These are phyloP conservation scores for Pavlovales sp. DNA, from an alignment of 208 protist genomes.

Conservation along the genomic window DNA sequence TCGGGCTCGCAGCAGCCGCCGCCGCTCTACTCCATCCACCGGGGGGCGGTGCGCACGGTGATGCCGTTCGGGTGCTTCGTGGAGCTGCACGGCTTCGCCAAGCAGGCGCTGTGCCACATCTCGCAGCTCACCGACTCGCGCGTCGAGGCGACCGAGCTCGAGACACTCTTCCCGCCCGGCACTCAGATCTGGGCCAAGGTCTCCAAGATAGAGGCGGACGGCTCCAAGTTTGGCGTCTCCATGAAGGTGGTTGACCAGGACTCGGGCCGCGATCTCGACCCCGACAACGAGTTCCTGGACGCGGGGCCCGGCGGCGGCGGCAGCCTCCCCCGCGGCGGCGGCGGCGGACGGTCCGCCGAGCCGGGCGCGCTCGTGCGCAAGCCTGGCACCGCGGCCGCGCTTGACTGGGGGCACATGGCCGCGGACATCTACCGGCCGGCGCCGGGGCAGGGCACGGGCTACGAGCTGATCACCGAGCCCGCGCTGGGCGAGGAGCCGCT, in stretches of 20 bases:
- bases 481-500: too few relatives aligned
- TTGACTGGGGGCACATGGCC: not conserved
- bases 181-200: not conserved
- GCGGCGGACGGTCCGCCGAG: not conserved
- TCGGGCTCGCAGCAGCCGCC: not conserved
- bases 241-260: conserved; percentile 1
- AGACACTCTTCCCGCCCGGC: not conserved
- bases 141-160: not conserved
- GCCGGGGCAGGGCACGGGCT: not conserved
- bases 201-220: not conserved
- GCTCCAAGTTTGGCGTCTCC: not conserved
- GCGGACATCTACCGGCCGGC: not conserved
- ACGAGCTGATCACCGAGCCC: not conserved
- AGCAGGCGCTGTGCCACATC: conserved; percentile 18
- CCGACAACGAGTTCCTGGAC: not conserved
- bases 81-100: not conserved
- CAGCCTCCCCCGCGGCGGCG: too few relatives aligned
- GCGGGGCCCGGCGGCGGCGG: too few relatives aligned
- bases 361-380: not conserved
- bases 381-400: too few relatives aligned
- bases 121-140: not conserved
- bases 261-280: not conserved
- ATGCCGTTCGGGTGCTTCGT: conserved; percentile 9
- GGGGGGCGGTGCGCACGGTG: not conserved
- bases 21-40: not conserved